A percentile compares a stretch with the other conserved stretches of the same genome.
phyloP scores from a whole-genome alignment of 352 stramenopile species.

The Phytophthora melonis region DNA sequence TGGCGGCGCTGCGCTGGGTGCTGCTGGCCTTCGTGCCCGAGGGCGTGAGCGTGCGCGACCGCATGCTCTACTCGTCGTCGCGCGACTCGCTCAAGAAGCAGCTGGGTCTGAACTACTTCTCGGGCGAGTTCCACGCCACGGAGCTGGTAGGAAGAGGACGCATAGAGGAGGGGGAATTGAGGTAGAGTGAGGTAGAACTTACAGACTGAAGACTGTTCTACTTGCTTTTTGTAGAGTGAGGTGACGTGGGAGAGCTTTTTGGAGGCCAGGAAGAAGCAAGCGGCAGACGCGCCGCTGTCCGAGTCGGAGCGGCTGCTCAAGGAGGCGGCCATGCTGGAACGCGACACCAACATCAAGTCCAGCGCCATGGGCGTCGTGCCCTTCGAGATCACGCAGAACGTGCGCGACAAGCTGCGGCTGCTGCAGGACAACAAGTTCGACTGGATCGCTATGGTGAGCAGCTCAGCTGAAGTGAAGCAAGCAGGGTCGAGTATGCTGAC shows the following conservation, averaged over 20 bases:
- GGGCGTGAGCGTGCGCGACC: constrained; percentile 81
- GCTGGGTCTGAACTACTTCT: constrained; percentile 92
- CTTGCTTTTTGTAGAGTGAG: constrained; percentile 31
- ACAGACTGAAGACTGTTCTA: constrained; percentile 32
- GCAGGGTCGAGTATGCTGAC: too few relatives aligned
- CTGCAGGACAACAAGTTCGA: constrained; percentile 87
- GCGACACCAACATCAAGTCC: constrained; percentile 88
- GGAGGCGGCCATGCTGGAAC: constrained; percentile 80
- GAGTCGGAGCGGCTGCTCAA: constrained; percentile 87
- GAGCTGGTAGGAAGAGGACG: constrained; percentile 51
- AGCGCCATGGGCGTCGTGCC: constrained; percentile 91
- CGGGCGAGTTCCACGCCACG: constrained; percentile 90
- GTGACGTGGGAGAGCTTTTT: constrained; percentile 83
- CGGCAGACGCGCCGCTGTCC: constrained; percentile 82
- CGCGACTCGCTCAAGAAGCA: constrained; percentile 92
- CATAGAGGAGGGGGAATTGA: background rate
- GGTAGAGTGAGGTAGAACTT: background rate
- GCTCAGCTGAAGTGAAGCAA: background rate
- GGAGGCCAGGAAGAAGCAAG: constrained; percentile 73
- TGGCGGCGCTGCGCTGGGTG: constrained; percentile 79
- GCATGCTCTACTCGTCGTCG: constrained; percentile 94
- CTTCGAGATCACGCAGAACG: constrained; percentile 85
- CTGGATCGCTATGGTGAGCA: constrained; percentile 87
- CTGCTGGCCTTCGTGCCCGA: constrained; percentile 86
- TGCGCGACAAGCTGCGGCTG: constrained; percentile 80